phyloP scores from a whole-genome alignment of 139 green algal species.

The Chlorella sp. region DNA sequence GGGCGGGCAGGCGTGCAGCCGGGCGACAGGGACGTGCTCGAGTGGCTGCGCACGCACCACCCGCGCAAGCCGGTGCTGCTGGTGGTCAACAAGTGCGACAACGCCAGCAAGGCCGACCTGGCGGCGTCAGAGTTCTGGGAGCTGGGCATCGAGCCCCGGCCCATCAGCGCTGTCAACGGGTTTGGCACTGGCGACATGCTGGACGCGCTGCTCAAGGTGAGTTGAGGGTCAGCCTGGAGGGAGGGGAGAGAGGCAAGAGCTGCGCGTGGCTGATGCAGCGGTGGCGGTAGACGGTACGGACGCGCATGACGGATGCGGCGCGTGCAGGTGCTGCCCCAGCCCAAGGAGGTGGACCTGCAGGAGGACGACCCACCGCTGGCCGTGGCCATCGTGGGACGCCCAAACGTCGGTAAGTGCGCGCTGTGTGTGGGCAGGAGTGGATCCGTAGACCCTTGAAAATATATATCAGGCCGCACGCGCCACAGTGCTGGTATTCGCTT shows the following conservation, averaged over 20 bases:
- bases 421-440: too few relatives aligned
- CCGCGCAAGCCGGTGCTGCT: slow-evolving; percentile 75
- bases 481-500: too few relatives aligned
- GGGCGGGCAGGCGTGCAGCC: slow-evolving; percentile 77
- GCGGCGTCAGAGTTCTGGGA: slow-evolving; percentile 86
- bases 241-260: too few relatives aligned
- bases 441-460: too few relatives aligned
- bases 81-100: slow-evolving; percentile 99
- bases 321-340: slow-evolving; percentile 27
- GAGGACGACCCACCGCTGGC: slow-evolving; percentile 49
- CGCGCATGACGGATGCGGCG: too few relatives aligned
- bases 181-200: slow-evolving; percentile 89
- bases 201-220: slow-evolving; percentile 49
- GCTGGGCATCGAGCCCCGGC: slow-evolving; percentile 67
- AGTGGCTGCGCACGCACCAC: slow-evolving; percentile 81
- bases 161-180: slow-evolving; percentile 87
- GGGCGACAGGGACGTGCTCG: slow-evolving; percentile 80
- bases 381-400: slow-evolving; percentile 91
- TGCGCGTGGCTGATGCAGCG: not conserved
- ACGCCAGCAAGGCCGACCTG: slow-evolving; percentile 59
- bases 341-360: slow-evolving; percentile 24
- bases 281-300: too few relatives aligned
- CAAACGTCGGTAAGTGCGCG: slow-evolving; percentile 90
- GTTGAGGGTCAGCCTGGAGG: too few relatives aligned
- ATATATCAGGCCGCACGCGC: too few relatives aligned